Evolutionary conservation across 805 yeast species (phyloP), one percentile per base, ranked within the genome.

Genomic region (Barnettozyma sucrosica): DNA sequence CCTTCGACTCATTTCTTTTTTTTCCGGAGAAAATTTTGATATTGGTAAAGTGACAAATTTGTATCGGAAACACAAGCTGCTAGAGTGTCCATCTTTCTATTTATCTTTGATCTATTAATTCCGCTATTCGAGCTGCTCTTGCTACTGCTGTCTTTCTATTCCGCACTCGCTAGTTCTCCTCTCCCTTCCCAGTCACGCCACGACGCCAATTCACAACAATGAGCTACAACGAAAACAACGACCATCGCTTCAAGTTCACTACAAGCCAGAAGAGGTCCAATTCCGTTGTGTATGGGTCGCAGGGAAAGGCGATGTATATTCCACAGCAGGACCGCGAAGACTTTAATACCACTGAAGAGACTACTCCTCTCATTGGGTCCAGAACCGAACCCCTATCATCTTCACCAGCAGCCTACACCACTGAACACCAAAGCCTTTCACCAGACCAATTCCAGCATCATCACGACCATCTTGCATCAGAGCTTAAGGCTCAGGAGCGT

Each of bases 181-280:
- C 7, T 28, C 4, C 4, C 14, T 28, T 28, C 7, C 16, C 11
- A 28, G 32, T 28, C 32, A 34, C 11, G 18, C 37, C 23, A 20
- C n/a, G n/a, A n/a, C n/a, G n/a, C n/a, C n/a, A n/a, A n/a, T 13
- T 8, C 3, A 34, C 23, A 20, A 16, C 10, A 20, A 43, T 43
- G 46, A 43, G 46, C n/a, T 33, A 32, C 25, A 28, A 20, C 32
- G 41, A 41, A n/a, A 25, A n/a, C 32, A 38, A 34, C 30, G 56
- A 52, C 26, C 59, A 58, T 37, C 44, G 52, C 8, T 59, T 59
- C 54, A 58, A 49, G 45, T 54, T 52, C 34, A 58, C 63, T 9
- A 54, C 55, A 16, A 55, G 54, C 1, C 51, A 59, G 7, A 55
- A 58, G 25, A 50, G 62, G 43, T 54, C 57, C 13, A 49, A 39